Conservation (phyloP, 164 flowering plant genomes). For the Vitis rotundifolia region DNA sequence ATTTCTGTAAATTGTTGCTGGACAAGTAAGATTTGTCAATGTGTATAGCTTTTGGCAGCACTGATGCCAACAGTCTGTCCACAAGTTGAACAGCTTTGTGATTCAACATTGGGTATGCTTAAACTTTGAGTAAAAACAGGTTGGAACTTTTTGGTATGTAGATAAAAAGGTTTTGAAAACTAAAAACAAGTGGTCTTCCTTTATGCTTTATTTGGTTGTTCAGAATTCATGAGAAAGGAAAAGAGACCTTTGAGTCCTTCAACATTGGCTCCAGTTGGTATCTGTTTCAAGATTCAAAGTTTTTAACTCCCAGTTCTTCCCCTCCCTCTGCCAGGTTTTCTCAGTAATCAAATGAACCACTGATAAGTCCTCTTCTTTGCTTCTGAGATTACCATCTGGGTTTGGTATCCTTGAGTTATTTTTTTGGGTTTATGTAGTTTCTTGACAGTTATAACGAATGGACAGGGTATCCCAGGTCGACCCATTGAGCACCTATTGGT, state of each 20-base stretch:
- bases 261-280: neutral
- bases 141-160: too few relatives aligned
- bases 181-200: neutral
- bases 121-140: too few relatives aligned
- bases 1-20: too few relatives aligned
- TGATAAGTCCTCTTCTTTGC: neutral
- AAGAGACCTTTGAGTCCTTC: neutral
- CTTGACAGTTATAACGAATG: constrained; percentile 13
- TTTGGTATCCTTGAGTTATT: neutral
- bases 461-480: constrained; percentile 68
- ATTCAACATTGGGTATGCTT: too few relatives aligned
- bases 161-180: too few relatives aligned
- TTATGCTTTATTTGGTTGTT: neutral
- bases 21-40: too few relatives aligned
- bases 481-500: constrained; percentile 58
- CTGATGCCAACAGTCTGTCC: too few relatives aligned
- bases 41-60: too few relatives aligned
- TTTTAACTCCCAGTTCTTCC: neutral
- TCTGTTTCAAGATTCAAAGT: neutral
- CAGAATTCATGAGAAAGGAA: neutral
- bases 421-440: constrained; percentile 6
- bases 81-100: too few relatives aligned
- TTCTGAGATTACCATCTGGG: neutral
- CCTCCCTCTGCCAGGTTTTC: neutral
- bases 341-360: neutral